These are phyloP conservation scores for Amanita exitialis DNA, from an alignment of 768 basidiomycete genomes.

Conservation along the genomic window DNA sequence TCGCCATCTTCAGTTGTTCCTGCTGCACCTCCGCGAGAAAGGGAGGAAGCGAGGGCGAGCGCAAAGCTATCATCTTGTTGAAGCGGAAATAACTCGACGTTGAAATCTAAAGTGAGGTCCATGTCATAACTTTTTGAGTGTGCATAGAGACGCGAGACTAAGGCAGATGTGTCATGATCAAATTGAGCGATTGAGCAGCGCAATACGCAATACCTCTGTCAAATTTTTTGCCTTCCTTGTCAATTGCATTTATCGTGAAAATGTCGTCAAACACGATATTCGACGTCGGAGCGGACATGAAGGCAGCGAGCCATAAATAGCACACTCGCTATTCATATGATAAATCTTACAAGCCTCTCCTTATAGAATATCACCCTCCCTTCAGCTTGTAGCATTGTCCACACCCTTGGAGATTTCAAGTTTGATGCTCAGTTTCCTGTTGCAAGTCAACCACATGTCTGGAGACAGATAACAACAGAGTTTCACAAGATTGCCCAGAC, in stretches of 20 bases:
- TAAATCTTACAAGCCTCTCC: no score
- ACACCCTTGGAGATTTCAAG: no score
- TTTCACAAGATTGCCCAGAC: conserved; percentile 33
- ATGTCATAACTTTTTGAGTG: conserved; percentile 89
- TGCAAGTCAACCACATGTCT: no score
- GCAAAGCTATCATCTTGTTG: conserved; percentile 62
- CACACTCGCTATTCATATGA: no score
- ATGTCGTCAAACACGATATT: conserved; percentile 91
- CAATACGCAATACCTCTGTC: conserved; percentile 77
- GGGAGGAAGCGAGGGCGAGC: conserved; percentile 76
- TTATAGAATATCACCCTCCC: no score
- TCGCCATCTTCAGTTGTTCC: conserved; percentile 42
- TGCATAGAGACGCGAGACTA: conserved; percentile 88
- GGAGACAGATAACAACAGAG: no score
- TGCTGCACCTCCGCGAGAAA: conserved; percentile 42
- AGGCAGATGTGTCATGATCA: conserved; percentile 4
- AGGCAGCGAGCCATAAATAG: no score
- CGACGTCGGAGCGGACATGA: conserved; percentile 49
- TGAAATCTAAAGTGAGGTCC: conserved; percentile 90
- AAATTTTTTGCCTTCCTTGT: conserved; percentile 94
- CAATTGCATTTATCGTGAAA: conserved; percentile 75
- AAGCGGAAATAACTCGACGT: conserved; percentile 83
- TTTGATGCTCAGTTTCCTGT: no score
- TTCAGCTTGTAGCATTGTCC: no score
- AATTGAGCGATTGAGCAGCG: conserved; percentile 3